Conservation (phyloP, 768 basidiomycete species). For the Sarcodon sp. region DNA sequence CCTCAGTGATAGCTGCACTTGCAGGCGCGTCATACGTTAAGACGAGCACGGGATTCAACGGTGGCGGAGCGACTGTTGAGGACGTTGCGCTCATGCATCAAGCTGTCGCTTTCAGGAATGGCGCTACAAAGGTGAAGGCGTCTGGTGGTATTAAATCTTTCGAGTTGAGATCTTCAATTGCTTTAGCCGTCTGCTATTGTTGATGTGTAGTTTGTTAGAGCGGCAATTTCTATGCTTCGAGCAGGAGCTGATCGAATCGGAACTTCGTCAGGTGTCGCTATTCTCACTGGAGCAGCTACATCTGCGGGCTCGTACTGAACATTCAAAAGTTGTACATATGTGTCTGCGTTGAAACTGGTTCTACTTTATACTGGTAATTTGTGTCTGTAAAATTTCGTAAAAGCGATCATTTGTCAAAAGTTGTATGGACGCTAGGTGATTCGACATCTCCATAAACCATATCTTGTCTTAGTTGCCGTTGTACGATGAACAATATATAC, state of each 20-base stretch:
- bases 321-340: too few relatives aligned
- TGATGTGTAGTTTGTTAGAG: background rate
- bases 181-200: background rate
- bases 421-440: too few relatives aligned
- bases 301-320: background rate
- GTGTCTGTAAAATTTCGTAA: too few relatives aligned
- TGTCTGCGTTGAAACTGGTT: too few relatives aligned
- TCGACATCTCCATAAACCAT: too few relatives aligned
- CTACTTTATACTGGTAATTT: too few relatives aligned
- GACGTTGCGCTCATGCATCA: slow-evolving; percentile 33
- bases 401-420: too few relatives aligned
- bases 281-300: background rate
- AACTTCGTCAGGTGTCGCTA: background rate
- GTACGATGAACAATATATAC: too few relatives aligned
- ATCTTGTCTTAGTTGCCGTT: too few relatives aligned
- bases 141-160: slow-evolving; percentile 37
- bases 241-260: background rate
- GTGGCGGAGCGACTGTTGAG: slow-evolving; percentile 30
- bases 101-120: slow-evolving; percentile 22
- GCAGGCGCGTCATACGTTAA: slow-evolving; percentile 42
- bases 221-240: background rate
- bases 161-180: slow-evolving; percentile 9
- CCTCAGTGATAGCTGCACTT: slow-evolving; percentile 31
- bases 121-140: slow-evolving; percentile 33
- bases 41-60: slow-evolving; percentile 38